A percentile compares a stretch with the other conserved stretches of the same genome.
These are phyloP conservation scores for Pseudogymnoascus verrucosus DNA, from an alignment of 2,329 filamentous ascomycete species.

Conservation along the genomic window DNA sequence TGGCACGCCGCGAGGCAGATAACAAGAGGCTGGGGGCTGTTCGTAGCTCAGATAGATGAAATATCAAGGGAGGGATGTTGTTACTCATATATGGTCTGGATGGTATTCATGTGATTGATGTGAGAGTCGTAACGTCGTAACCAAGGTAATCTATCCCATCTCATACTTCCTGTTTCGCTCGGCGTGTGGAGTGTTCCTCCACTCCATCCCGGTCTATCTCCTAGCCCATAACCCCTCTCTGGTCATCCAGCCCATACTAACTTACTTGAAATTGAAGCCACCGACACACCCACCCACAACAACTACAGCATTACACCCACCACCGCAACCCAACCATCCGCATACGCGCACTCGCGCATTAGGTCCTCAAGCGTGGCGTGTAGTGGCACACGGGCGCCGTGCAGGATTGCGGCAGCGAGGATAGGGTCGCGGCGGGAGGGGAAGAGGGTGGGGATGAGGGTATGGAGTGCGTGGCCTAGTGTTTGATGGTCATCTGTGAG, in stretches of 20 bases:
- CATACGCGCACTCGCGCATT: slow-evolving; percentile 74
- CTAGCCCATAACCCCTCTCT: neutral
- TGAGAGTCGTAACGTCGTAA: neutral
- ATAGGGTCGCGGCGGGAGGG: slow-evolving; percentile 78
- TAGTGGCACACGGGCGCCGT: slow-evolving; percentile 79
- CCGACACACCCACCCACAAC: neutral
- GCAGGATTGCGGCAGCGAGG: slow-evolving; percentile 74
- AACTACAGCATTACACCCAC: slow-evolving; percentile 60
- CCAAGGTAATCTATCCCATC: neutral
- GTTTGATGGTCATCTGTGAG: slow-evolving; percentile 49
- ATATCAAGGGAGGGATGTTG: neutral
- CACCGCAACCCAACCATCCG: slow-evolving; percentile 85
- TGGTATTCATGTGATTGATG: neutral
- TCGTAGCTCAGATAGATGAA: neutral
- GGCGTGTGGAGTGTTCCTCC: neutral
- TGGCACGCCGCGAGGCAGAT: neutral
- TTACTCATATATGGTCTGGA: neutral
- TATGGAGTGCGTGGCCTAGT: slow-evolving; percentile 69
- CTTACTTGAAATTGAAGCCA: neutral
- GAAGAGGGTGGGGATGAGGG: slow-evolving; percentile 71
- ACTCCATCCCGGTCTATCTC: neutral
- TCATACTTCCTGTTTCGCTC: neutral
- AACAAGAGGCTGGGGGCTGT: neutral
- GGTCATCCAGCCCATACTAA: neutral
- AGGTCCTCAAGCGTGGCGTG: slow-evolving; percentile 72